Base-by-base conservation (phyloP, 768 basidiomycete genomes). In the Xerocomus potaroensis region DNA sequence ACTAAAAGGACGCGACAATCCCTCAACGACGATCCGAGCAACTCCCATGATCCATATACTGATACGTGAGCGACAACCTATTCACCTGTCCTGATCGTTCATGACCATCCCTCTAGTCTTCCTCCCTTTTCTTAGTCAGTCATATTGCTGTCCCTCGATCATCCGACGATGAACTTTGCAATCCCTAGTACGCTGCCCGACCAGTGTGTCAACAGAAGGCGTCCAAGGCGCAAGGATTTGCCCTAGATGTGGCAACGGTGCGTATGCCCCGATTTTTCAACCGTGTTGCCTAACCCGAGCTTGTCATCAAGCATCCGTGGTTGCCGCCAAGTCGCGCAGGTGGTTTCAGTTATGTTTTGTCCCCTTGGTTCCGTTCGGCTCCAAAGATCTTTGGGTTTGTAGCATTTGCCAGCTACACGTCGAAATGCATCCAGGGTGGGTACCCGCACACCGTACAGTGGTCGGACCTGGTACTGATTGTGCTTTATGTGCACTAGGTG, bases 321-420 rank as follows among this genome's bases (percentile, higher is more conserved):
- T 80, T 40, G 69, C 75, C 24, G 82, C 82, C 24, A 86, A 84
- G 62, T 73, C 74, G 27, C 79, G 80, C 45, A 77, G 67, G 30
- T 88, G 85, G 87, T 84, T 90, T 59, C 83, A 87, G 64, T 60
- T 90, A 34, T 88, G 82, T 69, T 85, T 79, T 63, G 72, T 90
- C 11, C 87, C 83, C 19, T 65, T 90, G 46, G 64, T 89, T 34
- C 87, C 87, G 2, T 68, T 87, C 56, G 74, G 65, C 18, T 75
- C 75, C 39, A 76, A 76, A 45, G 77, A 76, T 44, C 66, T 89
- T 41, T 87, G 86, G 83, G 59, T 82, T 47, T 90, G 87, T 64
- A 71, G 71, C 19, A 85, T 83, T 48, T 90, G 87, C 59, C 79
- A 82, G 47, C 84, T 84, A 74, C 73, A 70, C 48, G 71, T 76